phyloP scores from a whole-genome alignment of 352 stramenopile genomes.

The Thraustochytrium sp. region DNA sequence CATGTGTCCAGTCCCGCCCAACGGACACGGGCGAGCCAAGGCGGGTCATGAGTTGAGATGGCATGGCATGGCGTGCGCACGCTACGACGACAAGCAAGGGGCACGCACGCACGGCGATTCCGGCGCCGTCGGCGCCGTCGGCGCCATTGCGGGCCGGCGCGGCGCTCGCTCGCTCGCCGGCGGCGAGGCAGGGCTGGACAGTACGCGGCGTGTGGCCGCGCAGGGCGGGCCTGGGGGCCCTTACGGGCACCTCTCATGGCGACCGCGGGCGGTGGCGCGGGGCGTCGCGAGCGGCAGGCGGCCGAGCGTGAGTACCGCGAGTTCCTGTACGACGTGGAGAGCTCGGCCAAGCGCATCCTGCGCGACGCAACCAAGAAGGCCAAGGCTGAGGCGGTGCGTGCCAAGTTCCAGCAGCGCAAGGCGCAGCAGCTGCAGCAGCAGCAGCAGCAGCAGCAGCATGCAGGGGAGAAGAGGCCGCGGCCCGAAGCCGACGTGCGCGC shows the following conservation, averaged over 20 bases:
- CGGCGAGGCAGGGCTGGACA: too few species aligned
- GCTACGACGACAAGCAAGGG: too few species aligned
- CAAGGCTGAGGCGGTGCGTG: background rate
- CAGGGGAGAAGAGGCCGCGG: background rate
- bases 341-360: conserved; percentile 21
- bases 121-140: too few species aligned
- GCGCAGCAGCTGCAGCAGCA: background rate
- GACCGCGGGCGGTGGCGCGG: background rate
- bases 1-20: too few species aligned
- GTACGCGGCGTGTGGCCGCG: too few species aligned
- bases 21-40: too few species aligned
- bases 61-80: too few species aligned
- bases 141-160: too few species aligned
- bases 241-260: background rate
- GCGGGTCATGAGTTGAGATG: too few species aligned
- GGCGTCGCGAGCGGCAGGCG: background rate
- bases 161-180: too few species aligned
- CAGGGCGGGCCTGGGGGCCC: background rate
- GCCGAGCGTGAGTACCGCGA: conserved; percentile 31
- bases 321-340: conserved; percentile 28
- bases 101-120: too few species aligned
- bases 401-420: background rate
- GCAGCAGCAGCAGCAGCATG: background rate
- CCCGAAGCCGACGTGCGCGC: background rate
- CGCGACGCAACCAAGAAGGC: background rate